Conservation (phyloP, 2,329 filamentous ascomycete species). For the Phoma sp. region DNA sequence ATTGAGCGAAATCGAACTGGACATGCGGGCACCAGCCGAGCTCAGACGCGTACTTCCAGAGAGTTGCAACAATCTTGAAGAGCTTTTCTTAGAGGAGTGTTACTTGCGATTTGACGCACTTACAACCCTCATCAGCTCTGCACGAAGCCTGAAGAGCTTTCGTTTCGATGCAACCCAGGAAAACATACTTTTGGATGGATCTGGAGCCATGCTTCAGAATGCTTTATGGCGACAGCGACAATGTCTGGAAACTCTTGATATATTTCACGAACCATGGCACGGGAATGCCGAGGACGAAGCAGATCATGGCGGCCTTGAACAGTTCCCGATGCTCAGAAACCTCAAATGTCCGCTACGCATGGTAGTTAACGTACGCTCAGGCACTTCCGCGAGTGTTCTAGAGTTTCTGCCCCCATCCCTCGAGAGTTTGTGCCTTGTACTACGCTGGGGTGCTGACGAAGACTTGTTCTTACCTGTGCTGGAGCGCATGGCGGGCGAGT, state of each 20-base stretch:
- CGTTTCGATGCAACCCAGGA: constrained; percentile 17
- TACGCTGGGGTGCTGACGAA: constrained; percentile 14
- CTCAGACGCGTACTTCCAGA: constrained; percentile 26
- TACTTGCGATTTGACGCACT: constrained; percentile 21
- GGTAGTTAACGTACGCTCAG: constrained; percentile 11
- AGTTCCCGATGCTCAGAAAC: constrained; percentile 19
- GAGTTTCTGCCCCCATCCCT: constrained; percentile 25
- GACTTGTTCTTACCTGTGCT: constrained; percentile 18
- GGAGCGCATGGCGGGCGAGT: constrained; percentile 21
- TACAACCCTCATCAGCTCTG: constrained; percentile 24
- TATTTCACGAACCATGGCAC: constrained; percentile 12
- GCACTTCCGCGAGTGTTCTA: constrained; percentile 10
- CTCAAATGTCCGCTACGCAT: constrained; percentile 23
- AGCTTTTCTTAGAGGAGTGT: constrained; percentile 22
- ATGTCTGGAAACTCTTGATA: constrained; percentile 19
- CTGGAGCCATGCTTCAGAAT: not conserved
- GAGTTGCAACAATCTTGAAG: constrained; percentile 24
- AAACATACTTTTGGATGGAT: constrained; percentile 5
- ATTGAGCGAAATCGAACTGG: constrained; percentile 10
- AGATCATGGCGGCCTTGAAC: constrained; percentile 14
- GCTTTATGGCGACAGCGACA: constrained; percentile 21
- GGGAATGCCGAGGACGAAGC: not conserved
- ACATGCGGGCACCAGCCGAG: constrained; percentile 5
- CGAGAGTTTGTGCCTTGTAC: constrained; percentile 9
- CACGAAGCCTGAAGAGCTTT: constrained; percentile 25